These are phyloP conservation scores for Calonectria leucothoes DNA, from an alignment of 2,329 filamentous ascomycete genomes.

Conservation along the genomic window DNA sequence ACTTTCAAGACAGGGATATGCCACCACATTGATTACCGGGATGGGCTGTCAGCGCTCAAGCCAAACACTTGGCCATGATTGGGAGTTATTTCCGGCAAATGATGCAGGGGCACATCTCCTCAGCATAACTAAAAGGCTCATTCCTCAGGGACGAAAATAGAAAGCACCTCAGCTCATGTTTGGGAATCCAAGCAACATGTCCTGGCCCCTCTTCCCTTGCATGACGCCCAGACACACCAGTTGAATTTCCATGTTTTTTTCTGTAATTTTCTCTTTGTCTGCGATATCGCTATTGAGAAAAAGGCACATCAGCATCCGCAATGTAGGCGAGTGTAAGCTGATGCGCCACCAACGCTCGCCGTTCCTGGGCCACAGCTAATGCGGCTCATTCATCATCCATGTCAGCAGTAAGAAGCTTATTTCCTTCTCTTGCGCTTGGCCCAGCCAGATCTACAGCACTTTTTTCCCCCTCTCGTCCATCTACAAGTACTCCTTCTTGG, in stretches of 20 bases:
- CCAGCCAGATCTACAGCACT: not conserved
- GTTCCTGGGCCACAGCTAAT: not conserved
- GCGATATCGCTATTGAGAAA: not conserved
- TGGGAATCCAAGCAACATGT: too few species aligned
- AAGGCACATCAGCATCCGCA: not conserved
- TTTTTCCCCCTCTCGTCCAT: not conserved
- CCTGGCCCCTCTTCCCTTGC: too few species aligned
- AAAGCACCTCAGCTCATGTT: not conserved
- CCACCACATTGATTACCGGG: not conserved
- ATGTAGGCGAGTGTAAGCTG: not conserved
- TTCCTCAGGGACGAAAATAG: not conserved
- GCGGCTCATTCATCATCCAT: not conserved
- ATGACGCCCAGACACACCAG: not conserved
- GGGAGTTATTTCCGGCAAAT: not conserved
- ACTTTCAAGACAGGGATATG: not conserved
- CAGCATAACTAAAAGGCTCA: not conserved
- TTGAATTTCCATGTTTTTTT: too few species aligned
- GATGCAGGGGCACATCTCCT: not conserved
- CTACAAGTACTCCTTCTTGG: constrained; percentile 47
- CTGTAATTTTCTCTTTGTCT: not conserved
- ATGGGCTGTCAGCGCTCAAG: not conserved
- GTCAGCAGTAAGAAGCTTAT: not conserved
- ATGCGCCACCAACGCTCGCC: not conserved
- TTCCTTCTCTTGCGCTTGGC: not conserved
- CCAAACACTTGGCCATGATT: not conserved